Evolutionary conservation across 345 rosid species (phyloP).

Genomic region (Euphorbia peplus): DNA sequence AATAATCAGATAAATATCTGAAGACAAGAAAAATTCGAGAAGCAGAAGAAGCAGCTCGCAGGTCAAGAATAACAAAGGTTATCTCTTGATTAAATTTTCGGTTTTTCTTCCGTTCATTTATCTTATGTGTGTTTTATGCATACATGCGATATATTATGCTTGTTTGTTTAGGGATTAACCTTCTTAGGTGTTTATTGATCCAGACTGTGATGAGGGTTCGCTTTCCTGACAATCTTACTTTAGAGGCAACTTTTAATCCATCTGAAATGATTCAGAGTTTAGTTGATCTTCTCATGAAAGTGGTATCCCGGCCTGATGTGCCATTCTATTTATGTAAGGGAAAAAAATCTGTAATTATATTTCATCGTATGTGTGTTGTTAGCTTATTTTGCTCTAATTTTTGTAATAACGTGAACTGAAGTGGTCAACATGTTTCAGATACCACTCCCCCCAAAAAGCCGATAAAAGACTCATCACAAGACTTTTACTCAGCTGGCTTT

Average conservation of each 20-base stretch:
- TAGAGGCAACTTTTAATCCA: conserved; percentile 81
- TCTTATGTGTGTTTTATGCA: neutral
- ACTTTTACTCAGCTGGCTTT: conserved; percentile 78
- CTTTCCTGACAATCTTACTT: conserved; percentile 77
- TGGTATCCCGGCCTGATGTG: conserved; percentile 51
- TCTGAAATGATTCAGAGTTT: conserved; percentile 75
- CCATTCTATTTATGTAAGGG: conserved; percentile 77
- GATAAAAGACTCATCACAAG: conserved; percentile 66
- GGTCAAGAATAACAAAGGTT: conserved; percentile 71
- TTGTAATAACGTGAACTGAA: conserved; percentile 2
- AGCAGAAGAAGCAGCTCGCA: conserved; percentile 82
- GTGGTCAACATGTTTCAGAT: conserved; percentile 41
- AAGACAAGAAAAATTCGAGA: conserved; percentile 83
- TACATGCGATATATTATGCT: conserved; percentile 6
- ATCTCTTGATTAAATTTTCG: neutral
- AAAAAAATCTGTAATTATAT: neutral
- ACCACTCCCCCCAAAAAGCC: conserved; percentile 89
- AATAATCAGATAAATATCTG: conserved; percentile 46
- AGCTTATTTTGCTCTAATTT: neutral
- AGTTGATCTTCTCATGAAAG: conserved; percentile 63
- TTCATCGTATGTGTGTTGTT: neutral
- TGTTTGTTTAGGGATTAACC: conserved; percentile 3
- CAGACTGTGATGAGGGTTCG: conserved; percentile 77
- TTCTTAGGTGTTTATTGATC: conserved; percentile 13
- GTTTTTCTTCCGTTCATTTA: neutral